Conservation (phyloP, 306 rosid genomes). For the Phaseolus lunatus region DNA sequence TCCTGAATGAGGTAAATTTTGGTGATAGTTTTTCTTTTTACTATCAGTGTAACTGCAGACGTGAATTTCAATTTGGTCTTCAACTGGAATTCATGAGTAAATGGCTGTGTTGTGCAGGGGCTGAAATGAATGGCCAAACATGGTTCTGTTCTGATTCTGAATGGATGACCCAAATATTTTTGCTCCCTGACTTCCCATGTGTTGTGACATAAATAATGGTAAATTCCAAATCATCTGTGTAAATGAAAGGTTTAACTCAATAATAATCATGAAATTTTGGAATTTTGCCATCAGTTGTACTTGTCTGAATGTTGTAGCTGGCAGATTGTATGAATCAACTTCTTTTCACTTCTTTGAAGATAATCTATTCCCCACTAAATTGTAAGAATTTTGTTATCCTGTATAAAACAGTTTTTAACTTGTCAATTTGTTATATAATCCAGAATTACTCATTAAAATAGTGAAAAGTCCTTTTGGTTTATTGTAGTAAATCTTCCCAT, state of each 20-base stretch:
- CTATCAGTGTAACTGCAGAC: neutral
- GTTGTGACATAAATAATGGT: slow-evolving; percentile 58
- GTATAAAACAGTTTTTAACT: neutral
- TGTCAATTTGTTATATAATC: slow-evolving; percentile 4
- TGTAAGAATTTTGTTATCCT: slow-evolving; percentile 15
- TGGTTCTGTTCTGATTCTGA: slow-evolving; percentile 20
- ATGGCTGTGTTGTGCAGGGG: slow-evolving; percentile 41
- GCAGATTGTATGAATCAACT: slow-evolving; percentile 41
- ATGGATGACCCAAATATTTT: slow-evolving; percentile 42
- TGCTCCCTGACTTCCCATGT: slow-evolving; percentile 48
- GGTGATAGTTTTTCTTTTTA: neutral
- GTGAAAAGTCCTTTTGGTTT: neutral
- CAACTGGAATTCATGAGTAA: slow-evolving; percentile 16
- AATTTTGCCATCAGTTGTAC: slow-evolving; percentile 27
- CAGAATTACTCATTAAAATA: slow-evolving; percentile 1
- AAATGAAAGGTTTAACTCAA: slow-evolving; percentile 45
- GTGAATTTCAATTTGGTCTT: slow-evolving; percentile 23
- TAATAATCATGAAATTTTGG: slow-evolving; percentile 41
- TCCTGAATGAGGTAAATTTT: slow-evolving; percentile 58
- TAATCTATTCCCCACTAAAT: slow-evolving; percentile 31
- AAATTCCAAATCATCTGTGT: slow-evolving; percentile 52
- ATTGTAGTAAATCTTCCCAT: slow-evolving; percentile 5
- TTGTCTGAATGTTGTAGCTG: slow-evolving; percentile 40
- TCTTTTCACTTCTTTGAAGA: slow-evolving; percentile 23
- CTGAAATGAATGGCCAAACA: slow-evolving; percentile 30